Evolutionary conservation across 2,329 filamentous ascomycete genomes (phyloP).

Genomic region (Cercospora zeina): DNA sequence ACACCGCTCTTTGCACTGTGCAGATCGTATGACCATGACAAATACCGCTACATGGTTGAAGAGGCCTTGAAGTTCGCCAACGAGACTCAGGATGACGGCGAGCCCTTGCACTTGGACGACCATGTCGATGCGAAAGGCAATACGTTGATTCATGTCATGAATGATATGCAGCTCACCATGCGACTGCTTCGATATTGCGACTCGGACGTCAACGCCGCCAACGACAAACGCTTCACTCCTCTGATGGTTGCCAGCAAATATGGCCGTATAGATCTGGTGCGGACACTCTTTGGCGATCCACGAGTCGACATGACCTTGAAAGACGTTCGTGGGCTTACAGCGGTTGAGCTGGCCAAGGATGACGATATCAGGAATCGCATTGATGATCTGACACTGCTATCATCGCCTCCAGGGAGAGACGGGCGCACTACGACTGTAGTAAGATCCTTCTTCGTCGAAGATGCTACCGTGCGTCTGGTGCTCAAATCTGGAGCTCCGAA

Average conservation of each 20-base stretch:
- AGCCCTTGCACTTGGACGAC: constrained; percentile 84
- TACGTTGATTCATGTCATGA: constrained; percentile 91
- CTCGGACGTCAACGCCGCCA: constrained; percentile 91
- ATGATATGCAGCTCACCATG: constrained; percentile 73
- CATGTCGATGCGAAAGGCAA: constrained; percentile 93
- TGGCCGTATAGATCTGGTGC: constrained; percentile 88
- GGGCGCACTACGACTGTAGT: constrained; percentile 89
- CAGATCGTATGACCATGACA: constrained; percentile 87
- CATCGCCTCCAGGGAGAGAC: constrained; percentile 68
- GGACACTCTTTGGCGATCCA: constrained; percentile 81
- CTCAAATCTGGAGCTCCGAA: constrained; percentile 90
- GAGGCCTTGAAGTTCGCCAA: constrained; percentile 74
- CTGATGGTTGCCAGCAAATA: constrained; percentile 99
- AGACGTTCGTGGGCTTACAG: constrained; percentile 84
- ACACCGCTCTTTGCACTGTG: constrained; percentile 96
- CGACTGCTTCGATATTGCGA: constrained; percentile 81
- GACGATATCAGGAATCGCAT: constrained; percentile 96
- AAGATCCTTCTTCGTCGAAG: constrained; percentile 94
- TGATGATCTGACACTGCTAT: constrained; percentile 86
- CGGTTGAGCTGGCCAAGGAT: constrained; percentile 94
- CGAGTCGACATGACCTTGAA: constrained; percentile 81
- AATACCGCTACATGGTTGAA: constrained; percentile 86
- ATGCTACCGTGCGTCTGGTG: constrained; percentile 87
- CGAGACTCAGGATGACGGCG: constrained; percentile 70
- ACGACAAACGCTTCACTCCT: constrained; percentile 91